Evolutionary conservation across 306 rosid species (phyloP).

Genomic region (Medicago ruthenica): DNA sequence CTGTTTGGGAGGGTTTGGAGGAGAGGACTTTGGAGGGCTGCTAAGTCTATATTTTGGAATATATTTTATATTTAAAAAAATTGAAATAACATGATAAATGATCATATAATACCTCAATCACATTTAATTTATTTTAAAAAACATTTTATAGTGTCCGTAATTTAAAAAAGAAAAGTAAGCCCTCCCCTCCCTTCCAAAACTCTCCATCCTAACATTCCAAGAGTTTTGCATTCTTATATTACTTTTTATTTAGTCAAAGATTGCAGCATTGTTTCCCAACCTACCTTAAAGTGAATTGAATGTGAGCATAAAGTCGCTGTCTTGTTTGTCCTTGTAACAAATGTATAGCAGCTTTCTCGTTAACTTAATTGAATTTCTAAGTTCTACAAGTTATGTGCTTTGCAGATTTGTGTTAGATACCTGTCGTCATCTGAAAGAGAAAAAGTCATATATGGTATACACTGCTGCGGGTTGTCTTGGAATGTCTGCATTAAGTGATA

Average conservation of each 20-base stretch:
- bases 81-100: too few species aligned
- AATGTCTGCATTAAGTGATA: conserved; percentile 70
- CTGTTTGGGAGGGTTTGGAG: too few species aligned
- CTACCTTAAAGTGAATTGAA: conserved; percentile 1
- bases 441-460: conserved; percentile 81
- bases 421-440: conserved; percentile 77
- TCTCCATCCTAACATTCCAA: too few species aligned
- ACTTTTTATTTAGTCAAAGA: background rate
- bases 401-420: conserved; percentile 77
- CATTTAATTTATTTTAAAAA: too few species aligned
- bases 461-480: conserved; percentile 91
- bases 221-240: conserved; percentile 11
- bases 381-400: conserved; percentile 29
- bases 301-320: background rate
- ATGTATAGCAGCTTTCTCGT: background rate
- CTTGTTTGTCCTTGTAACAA: background rate
- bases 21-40: too few species aligned
- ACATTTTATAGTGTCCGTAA: too few species aligned
- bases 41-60: too few species aligned
- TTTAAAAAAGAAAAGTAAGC: too few species aligned
- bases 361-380: too few species aligned
- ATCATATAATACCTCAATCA: too few species aligned
- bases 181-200: too few species aligned
- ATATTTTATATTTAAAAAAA: too few species aligned
- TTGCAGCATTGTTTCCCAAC: conserved; percentile 25